Percentiles rank a stretch among this genome's conserved stretches.
Evolutionary conservation across 73 alveolate genomes (phyloP).

Genomic region (Tetrahymena borealis): DNA sequence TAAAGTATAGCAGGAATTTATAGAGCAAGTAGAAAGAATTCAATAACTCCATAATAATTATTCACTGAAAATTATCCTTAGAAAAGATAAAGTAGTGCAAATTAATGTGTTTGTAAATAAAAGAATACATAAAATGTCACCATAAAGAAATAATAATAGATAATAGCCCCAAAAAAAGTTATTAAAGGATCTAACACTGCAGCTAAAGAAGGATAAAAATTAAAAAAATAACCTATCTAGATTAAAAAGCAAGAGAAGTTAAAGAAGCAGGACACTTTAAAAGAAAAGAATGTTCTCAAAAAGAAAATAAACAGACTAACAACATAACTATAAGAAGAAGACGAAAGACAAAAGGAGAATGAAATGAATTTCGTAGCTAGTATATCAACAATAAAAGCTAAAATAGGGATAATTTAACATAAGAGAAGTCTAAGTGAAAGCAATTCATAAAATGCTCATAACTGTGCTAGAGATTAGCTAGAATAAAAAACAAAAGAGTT

Average conservation of each 20-base stretch:
- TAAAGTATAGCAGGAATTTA: background rate
- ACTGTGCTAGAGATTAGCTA: background rate
- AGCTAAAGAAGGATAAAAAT: background rate
- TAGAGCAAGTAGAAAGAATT: background rate
- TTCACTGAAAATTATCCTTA: too few relatives aligned
- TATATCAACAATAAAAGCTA: background rate
- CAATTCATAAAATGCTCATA: background rate
- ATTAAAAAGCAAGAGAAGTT: background rate
- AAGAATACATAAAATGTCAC: too few relatives aligned
- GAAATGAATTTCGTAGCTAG: background rate
- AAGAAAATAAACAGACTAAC: background rate
- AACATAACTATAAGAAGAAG: background rate
- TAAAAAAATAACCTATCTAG: background rate
- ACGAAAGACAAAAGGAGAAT: background rate
- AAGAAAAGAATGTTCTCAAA: background rate
- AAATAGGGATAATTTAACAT: background rate
- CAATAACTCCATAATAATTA: too few relatives aligned
- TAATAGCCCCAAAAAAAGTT: too few relatives aligned
- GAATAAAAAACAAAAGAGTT: background rate
- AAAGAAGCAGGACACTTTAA: background rate
- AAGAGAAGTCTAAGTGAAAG: background rate
- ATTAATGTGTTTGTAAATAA: too few relatives aligned
- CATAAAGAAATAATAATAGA: too few relatives aligned
- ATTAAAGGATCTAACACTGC: background rate
- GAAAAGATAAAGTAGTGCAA: too few relatives aligned